Conservation (phyloP, 495 filamentous ascomycete genomes). For the Pseudomonodictys pantanalensis region DNA sequence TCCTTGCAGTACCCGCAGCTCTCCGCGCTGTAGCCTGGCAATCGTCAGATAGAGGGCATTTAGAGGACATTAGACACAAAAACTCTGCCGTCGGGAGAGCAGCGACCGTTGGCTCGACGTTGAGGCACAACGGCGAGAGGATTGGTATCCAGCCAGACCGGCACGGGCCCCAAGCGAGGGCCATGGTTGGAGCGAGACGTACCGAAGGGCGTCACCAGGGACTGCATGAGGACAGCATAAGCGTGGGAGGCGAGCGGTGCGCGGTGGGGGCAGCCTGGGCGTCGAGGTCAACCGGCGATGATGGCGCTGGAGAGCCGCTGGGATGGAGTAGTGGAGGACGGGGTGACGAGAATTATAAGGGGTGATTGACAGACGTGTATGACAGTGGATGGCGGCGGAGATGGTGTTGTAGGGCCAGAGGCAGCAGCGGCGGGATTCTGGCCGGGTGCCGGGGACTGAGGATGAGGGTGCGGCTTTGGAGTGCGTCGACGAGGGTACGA, state of each 20-base stretch:
- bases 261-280: slow-evolving; percentile 14
- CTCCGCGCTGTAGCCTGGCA: slow-evolving; percentile 40
- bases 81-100: slow-evolving; percentile 2
- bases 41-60: slow-evolving; percentile 1
- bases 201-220: slow-evolving; percentile 35
- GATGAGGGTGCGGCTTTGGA: background rate
- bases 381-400: slow-evolving; percentile 5
- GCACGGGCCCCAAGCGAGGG: slow-evolving; percentile 21
- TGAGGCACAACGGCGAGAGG: background rate
- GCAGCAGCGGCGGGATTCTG: no score
- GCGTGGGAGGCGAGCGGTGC: slow-evolving; percentile 17
- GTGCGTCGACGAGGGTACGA: background rate
- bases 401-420: background rate
- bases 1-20: slow-evolving; percentile 46
- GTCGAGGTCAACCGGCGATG: background rate
- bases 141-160: slow-evolving; percentile 26
- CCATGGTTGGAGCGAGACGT: slow-evolving; percentile 31
- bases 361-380: slow-evolving; percentile 9
- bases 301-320: background rate
- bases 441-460: background rate
- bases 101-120: slow-evolving; percentile 7
- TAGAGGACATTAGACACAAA: no score
- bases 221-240: slow-evolving; percentile 33
- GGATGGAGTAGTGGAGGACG: background rate
- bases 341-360: background rate